phyloP scores from a whole-genome alignment of 495 filamentous ascomycete species.

The Astrothelium subdiscretum region DNA sequence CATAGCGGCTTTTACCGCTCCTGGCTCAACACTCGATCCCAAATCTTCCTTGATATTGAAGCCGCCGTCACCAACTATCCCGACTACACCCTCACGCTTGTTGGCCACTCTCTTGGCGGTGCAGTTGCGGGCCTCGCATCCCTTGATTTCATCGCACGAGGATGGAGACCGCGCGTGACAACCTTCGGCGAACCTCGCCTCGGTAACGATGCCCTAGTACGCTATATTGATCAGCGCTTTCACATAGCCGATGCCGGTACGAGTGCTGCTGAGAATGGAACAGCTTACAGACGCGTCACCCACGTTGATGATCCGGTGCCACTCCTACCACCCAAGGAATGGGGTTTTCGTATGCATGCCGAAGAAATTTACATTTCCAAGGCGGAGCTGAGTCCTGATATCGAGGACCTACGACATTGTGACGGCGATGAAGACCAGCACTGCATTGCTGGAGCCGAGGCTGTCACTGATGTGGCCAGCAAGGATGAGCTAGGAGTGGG shows the following conservation, averaged over 20 bases:
- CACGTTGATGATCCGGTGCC: constrained; percentile 83
- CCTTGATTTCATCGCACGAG: constrained; percentile 57
- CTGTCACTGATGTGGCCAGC: not conserved
- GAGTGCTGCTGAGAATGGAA: constrained; percentile 21
- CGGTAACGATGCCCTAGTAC: constrained; percentile 60
- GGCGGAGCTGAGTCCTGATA: constrained; percentile 48
- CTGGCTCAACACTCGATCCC: constrained; percentile 60
- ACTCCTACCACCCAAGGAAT: constrained; percentile 69
- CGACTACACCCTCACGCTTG: constrained; percentile 58
- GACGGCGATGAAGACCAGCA: constrained; percentile 53
- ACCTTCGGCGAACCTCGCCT: constrained; percentile 88
- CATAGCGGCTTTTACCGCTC: constrained; percentile 80
- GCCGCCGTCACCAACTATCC: constrained; percentile 47
- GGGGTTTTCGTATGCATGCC: constrained; percentile 76
- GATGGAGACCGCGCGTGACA: constrained; percentile 64
- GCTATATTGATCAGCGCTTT: constrained; percentile 60
- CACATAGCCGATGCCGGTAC: constrained; percentile 26
- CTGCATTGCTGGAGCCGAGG: constrained; percentile 51
- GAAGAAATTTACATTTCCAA: constrained; percentile 81
- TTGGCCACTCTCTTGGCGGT: constrained; percentile 87
- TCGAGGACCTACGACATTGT: constrained; percentile 60
- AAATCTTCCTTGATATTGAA: constrained; percentile 49
- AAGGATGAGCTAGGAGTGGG: constrained; percentile 3
- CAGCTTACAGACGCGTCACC: constrained; percentile 63
- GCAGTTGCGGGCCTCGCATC: constrained; percentile 82